Evolutionary conservation across 768 basidiomycete species (phyloP).

Genomic region (Lactarius tabidus): DNA sequence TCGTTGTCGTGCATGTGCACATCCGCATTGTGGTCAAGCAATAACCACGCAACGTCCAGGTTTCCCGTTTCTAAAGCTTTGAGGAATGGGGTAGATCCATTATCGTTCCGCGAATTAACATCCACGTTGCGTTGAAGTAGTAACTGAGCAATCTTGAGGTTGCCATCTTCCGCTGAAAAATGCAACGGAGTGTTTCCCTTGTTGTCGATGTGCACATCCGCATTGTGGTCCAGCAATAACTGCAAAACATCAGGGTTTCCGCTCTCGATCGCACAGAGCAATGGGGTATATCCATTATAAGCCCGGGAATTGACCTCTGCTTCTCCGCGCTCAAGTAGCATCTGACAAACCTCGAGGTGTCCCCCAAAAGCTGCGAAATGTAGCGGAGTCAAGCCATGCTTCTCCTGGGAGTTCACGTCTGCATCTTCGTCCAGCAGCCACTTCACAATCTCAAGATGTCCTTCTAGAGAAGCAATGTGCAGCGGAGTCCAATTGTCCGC

Average conservation of each 20-base stretch:
- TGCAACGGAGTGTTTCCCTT: not conserved
- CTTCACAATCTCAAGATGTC: not conserved
- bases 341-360: not conserved
- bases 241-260: not conserved
- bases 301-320: not conserved
- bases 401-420: not conserved
- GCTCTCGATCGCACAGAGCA: not conserved
- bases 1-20: not conserved
- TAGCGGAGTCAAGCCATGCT: not conserved
- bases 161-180: not conserved
- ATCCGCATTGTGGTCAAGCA: not conserved
- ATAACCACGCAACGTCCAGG: not conserved
- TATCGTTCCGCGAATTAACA: not conserved
- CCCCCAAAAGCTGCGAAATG: not conserved
- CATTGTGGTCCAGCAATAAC: not conserved
- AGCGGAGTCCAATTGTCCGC: not conserved
- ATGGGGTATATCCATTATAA: not conserved
- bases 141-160: not conserved
- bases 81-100: not conserved
- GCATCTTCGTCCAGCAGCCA: not conserved
- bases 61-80: not conserved
- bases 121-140: not conserved
- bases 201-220: not conserved
- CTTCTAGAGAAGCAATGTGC: not conserved
- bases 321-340: not conserved